Conservation (phyloP, 768 basidiomycete species). For the Leccinum pellstonianum region DNA sequence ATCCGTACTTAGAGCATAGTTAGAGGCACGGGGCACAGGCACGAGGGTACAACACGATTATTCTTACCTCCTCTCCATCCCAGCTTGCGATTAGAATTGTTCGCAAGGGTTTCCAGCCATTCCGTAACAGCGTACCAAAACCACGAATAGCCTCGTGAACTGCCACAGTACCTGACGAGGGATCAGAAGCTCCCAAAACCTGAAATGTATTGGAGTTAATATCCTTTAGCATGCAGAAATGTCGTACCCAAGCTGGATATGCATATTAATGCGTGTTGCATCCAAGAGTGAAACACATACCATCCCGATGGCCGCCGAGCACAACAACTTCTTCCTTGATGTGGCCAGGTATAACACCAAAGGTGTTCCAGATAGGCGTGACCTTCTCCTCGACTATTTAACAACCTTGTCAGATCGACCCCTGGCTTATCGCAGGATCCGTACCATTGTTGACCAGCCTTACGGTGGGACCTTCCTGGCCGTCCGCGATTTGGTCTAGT, state of each 20-base stretch:
- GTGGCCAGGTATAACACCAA: constrained; percentile 82
- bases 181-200: constrained; percentile 55
- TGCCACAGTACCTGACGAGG: constrained; percentile 55
- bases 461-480: constrained; percentile 39
- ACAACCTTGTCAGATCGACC: background rate
- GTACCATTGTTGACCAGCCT: constrained; percentile 57
- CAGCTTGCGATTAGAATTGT: constrained; percentile 77
- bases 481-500: constrained; percentile 45
- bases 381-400: constrained; percentile 69
- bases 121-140: constrained; percentile 47
- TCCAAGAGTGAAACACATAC: constrained; percentile 37
- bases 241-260: constrained; percentile 25
- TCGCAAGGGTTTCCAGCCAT: constrained; percentile 68
- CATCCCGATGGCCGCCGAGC: constrained; percentile 88
- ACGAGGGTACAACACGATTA: background rate
- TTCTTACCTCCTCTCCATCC: constrained; percentile 69
- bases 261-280: constrained; percentile 8
- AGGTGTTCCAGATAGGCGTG: constrained; percentile 90
- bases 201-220: constrained; percentile 14
- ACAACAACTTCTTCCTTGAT: constrained; percentile 84
- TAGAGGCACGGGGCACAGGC: background rate
- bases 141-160: constrained; percentile 57
- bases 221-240: background rate
- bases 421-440: background rate
- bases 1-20: constrained; percentile 47